Conservation (phyloP, 139 green algal species). For the Diplosphaera chodatii region DNA sequence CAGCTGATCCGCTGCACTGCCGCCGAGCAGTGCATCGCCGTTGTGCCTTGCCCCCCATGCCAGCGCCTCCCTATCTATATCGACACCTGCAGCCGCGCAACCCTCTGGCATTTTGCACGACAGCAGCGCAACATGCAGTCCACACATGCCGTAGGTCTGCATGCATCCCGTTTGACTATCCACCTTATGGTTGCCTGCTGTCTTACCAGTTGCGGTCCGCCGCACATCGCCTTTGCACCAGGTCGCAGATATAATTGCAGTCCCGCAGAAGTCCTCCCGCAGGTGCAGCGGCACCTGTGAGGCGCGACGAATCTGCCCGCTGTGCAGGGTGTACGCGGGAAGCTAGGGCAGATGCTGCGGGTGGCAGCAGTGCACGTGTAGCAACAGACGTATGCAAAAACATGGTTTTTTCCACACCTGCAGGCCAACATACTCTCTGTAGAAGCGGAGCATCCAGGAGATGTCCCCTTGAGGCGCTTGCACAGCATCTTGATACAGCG, state of each 20-base stretch:
- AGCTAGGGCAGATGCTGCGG: too few relatives aligned
- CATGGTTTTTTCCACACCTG: too few relatives aligned
- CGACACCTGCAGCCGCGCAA: background rate
- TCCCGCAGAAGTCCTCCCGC: conserved; percentile 24
- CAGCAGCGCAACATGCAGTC: too few relatives aligned
- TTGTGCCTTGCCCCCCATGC: conserved; percentile 29
- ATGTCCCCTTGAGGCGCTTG: conserved; percentile 20
- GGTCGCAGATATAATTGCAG: conserved; percentile 5
- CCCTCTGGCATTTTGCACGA: too few relatives aligned
- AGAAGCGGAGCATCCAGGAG: conserved; percentile 18
- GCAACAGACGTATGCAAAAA: too few relatives aligned
- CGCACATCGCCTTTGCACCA: conserved; percentile 18
- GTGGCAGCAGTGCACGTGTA: too few relatives aligned
- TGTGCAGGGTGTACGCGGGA: too few relatives aligned
- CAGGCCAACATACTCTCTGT: conserved; percentile 9
- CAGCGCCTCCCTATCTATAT: conserved; percentile 22
- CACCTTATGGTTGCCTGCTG: too few relatives aligned
- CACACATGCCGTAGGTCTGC: too few relatives aligned
- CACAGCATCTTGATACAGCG: conserved; percentile 4
- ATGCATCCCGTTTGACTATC: too few relatives aligned
- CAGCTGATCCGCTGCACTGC: background rate
- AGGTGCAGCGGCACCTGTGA: conserved; percentile 12
- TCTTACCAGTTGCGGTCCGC: conserved; percentile 9
- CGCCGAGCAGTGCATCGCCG: conserved; percentile 1
- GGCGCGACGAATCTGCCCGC: too few relatives aligned